Base-by-base conservation (phyloP, 2,329 filamentous ascomycete genomes). In the Aphanoascus verrucosus region DNA sequence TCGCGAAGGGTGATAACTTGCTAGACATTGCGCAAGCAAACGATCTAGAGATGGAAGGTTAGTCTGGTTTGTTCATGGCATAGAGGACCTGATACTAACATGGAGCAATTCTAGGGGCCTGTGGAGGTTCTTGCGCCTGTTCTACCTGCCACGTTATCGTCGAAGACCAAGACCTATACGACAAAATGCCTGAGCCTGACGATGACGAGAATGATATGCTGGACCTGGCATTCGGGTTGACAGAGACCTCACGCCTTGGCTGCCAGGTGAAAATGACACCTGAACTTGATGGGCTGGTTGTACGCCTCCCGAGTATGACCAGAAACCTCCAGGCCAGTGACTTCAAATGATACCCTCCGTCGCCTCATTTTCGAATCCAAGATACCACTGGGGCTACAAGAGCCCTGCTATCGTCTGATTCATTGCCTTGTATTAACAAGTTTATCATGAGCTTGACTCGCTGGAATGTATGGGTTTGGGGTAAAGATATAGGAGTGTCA, bases 1-100 rank as follows among this genome's bases (percentile, higher is more conserved):
- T 96, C 7, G 76, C 81, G 12, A 82, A 86, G 62, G 93, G 93
- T 48, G 89, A 95, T 70, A 98, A 98, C 69, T 76, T 98, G 52
- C 78, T 98, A 52, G 91, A 97, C 65, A 91, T 98, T 64, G 93
- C 91, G 19, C 91, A 96, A 68, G 88, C 86, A 44, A 81, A 97
- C 69, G 91, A 97, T 65, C 75, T 98, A 41, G 93, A 98, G 69
- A 97, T 98, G 91, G 93, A 98, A 76, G 90, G 80, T 79, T n/a
- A 5, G 51, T 54, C 8, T 19, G 19, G 47, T 55, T 49, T 38
- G 42, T 15, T 34, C 19, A 38, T 42, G 11, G 3, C 15, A 31
- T 38, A 2, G 12, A 53, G 1, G 2, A 9, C 14, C 34, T 43
- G 20, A 7, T 3, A 38, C 32, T 52, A 23, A 52, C 12, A 3